Percentiles rank a stretch among this genome's conserved stretches.
Evolutionary conservation across 2,329 filamentous ascomycete genomes (phyloP).

Genomic region (Tolypocladium pustulatum): DNA sequence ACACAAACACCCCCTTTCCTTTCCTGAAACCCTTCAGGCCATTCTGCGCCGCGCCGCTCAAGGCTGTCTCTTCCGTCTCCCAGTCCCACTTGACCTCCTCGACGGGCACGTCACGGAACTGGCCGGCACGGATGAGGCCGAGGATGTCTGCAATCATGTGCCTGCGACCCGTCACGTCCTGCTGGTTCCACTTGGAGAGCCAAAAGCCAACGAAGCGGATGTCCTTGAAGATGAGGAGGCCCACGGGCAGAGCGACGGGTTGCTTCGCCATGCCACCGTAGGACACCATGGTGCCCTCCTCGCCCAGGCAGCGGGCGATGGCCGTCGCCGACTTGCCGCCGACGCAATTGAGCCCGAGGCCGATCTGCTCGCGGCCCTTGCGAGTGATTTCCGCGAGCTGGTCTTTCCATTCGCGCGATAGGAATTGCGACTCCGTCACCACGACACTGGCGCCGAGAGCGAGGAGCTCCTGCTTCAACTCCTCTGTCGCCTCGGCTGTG

Average conservation of each 20-base stretch:
- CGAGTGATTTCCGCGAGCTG: constrained; percentile 56
- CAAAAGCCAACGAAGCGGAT: constrained; percentile 87
- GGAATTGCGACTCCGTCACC: constrained; percentile 44
- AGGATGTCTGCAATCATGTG: constrained; percentile 79
- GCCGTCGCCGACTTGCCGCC: constrained; percentile 76
- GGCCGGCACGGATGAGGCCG: constrained; percentile 59
- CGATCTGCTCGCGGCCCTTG: constrained; percentile 59
- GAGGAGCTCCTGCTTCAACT: constrained; percentile 39
- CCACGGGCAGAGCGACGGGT: constrained; percentile 71
- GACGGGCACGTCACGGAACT: constrained; percentile 77
- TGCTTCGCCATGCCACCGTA: constrained; percentile 94
- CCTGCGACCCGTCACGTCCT: constrained; percentile 61
- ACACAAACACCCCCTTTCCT: constrained; percentile 87
- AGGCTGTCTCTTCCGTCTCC: constrained; percentile 59
- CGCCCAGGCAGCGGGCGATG: constrained; percentile 62
- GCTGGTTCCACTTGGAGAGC: constrained; percentile 82
- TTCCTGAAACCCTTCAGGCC: constrained; percentile 75
- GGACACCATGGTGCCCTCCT: constrained; percentile 69
- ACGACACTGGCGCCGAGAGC: constrained; percentile 47
- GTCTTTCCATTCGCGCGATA: constrained; percentile 49
- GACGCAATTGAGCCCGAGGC: constrained; percentile 84
- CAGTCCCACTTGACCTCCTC: constrained; percentile 74
- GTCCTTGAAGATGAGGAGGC: constrained; percentile 87
- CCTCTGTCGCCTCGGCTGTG: constrained; percentile 51
- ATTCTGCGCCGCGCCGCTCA: constrained; percentile 68